Evolutionary conservation across 139 green algal genomes (phyloP).

Genomic region (Raphidocelis subcapitata): DNA sequence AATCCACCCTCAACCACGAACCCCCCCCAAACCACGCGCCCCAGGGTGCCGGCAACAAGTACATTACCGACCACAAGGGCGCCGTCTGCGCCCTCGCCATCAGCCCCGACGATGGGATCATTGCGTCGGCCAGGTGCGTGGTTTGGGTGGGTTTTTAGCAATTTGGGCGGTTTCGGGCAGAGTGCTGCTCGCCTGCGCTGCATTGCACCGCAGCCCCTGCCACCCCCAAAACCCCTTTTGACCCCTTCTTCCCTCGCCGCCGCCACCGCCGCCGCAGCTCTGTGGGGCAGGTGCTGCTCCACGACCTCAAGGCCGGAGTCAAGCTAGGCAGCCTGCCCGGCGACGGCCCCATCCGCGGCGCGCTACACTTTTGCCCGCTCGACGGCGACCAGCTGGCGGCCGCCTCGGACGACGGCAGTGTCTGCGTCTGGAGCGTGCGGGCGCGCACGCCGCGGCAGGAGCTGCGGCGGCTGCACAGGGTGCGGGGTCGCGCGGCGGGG

Average conservation of each 20-base stretch:
- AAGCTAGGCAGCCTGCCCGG: background rate
- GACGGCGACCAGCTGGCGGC: background rate
- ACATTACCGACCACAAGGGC: conserved; percentile 1
- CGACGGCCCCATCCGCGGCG: background rate
- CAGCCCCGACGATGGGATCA: background rate
- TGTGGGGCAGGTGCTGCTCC: conserved; percentile 20
- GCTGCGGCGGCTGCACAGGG: background rate
- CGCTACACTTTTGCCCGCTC: background rate
- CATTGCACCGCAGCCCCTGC: too few relatives aligned
- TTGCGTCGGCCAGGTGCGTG: background rate
- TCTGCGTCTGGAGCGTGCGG: conserved; percentile 10
- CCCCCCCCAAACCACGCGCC: too few relatives aligned
- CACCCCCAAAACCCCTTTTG: too few relatives aligned
- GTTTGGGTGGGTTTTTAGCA: too few relatives aligned
- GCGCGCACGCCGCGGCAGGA: background rate
- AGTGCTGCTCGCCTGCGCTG: too few relatives aligned
- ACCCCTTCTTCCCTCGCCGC: too few relatives aligned
- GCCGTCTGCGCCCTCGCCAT: background rate
- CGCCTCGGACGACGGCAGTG: background rate
- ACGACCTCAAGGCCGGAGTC: background rate
- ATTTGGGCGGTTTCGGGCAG: too few relatives aligned
- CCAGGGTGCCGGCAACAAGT: background rate
- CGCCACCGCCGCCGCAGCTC: background rate
- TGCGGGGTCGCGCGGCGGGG: background rate
- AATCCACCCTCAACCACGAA: too few relatives aligned